A percentile compares a stretch with the other conserved stretches of the same genome.
These are phyloP conservation scores for Pyracantha coccinea DNA, from an alignment of 331 rosid species.

Conservation along the genomic window DNA sequence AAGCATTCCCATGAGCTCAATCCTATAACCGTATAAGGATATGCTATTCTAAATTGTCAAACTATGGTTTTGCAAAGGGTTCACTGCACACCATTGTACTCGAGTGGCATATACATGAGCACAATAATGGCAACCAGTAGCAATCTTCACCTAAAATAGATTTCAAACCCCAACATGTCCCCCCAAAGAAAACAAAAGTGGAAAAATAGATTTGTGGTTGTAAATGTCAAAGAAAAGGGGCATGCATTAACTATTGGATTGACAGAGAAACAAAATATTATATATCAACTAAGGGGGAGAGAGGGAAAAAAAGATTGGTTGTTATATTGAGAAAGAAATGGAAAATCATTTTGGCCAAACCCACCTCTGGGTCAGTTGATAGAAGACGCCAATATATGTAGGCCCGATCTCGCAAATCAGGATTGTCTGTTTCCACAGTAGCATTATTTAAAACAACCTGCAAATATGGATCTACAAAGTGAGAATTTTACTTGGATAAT, in stretches of 20 bases:
- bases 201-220: background rate
- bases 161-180: background rate
- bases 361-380: slow-evolving; percentile 98
- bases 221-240: background rate
- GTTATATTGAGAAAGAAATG: background rate
- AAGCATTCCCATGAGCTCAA: slow-evolving; percentile 18
- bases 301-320: background rate
- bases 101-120: background rate
- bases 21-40: background rate
- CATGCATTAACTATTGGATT: background rate
- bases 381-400: slow-evolving; percentile 99
- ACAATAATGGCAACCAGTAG: background rate
- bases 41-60: background rate
- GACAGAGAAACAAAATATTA: background rate
- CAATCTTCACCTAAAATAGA: background rate
- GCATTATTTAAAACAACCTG: slow-evolving; percentile 99
- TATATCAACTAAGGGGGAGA: background rate
- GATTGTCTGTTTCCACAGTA: slow-evolving; percentile 96
- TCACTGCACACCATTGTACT: background rate
- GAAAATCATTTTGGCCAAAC: slow-evolving; percentile 10
- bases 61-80: background rate
- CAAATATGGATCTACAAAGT: slow-evolving; percentile 16
- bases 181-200: background rate
- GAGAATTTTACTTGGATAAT: slow-evolving; percentile 16
- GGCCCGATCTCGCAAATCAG: slow-evolving; percentile 97